Evolutionary conservation across 768 basidiomycete species (phyloP), one percentile per base, ranked within the genome.

Genomic region (Naganishia randhawae): DNA sequence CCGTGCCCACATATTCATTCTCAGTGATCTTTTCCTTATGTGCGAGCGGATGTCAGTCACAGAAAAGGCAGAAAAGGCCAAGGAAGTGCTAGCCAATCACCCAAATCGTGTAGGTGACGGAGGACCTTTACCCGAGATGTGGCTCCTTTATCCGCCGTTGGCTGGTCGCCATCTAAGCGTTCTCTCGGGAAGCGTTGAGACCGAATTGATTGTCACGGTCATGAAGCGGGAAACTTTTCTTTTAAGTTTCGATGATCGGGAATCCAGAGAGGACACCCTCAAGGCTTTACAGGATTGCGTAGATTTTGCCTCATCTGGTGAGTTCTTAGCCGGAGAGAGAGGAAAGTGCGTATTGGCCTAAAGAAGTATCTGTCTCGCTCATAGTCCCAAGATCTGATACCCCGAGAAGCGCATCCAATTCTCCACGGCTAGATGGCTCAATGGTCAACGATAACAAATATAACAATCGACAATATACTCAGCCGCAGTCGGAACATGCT

Each of bases 121-220:
- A 13, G 76, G 75, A 22, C 78, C 77, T n/a, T 73, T 77, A 72
- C 84, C 88, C 6, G 92, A 96, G 75, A 89, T 95, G 88, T 91
- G 87, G 86, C 82, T 99, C 52, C 86, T 88, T 72, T 99, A 96
- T 82, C 96, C 96, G 19, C 96, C 96, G 5, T 82, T 99, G 37
- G 89, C 96, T 14, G 95, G 93, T 5, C 97, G 95, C 77, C 93
- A 96, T 73, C 83, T 99, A 64, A 84, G 85, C 68, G 88, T 90
- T 9, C 62, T 69, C 27, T 54, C 69, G 57, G 65, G 71, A 37
- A n/a, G 48, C 19, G 29, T 73, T 94, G 91, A 87, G 31, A 88
- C 86, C 73, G 85, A 85, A 9, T 73, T 98, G 45, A 86, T 89
- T 64, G 83, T 98, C 7, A 85, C 85, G 48, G 86, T 99, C 71